Base-by-base conservation (phyloP, 495 filamentous ascomycete genomes). In the Hypoxylon trugodes region DNA sequence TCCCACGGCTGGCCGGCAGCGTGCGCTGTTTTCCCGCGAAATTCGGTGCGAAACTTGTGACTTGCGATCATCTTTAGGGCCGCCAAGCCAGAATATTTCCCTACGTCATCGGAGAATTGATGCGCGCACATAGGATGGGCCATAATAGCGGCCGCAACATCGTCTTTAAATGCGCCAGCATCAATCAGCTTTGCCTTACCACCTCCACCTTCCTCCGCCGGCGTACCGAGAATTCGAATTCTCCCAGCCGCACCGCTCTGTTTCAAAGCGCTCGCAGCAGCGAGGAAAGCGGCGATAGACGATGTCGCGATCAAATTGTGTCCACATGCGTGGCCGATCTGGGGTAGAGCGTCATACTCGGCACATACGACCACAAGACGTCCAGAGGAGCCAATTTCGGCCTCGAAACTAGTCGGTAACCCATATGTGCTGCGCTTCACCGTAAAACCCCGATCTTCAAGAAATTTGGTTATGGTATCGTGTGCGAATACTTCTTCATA, bases 251-350 rank as follows among this genome's bases (percentile, higher is more conserved):
- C 7, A 30, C 69, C 69, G 32, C 78, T 81, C 9, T 78, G 54
- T 43, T 79, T 77, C 24, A 90, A 69, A 0, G 81, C 74, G 9
- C 79, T 75, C 0, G 81, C 85, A 0, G 83, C 72, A 3, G 83
- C 86, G 12, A 90, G 72, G 25, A 85, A 87, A 0, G 80, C 83
- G 1, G 82, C 79, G 6, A 90, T 68, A 2, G 84, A 86, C n/a
- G 81, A 77, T 0, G 82, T 86, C 0, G 87, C 81, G 58, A 90
- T 90, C 1, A 90, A 76, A 62, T 90, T 90, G 73, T 90, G 88
- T 0, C 88, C 87, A 72, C 83, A 58, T 60, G 81, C 49, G 69
- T 86, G 63, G 67, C 84, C 52, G 71, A 78, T 61, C 69, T 70
- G 73, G 9, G 76, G 78, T 3, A 79, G 64, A 8, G 77, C 76